Evolutionary conservation across 805 yeast species (phyloP), one percentile per base, ranked within the genome.

Genomic region (Saccharomycopsis olivae): DNA sequence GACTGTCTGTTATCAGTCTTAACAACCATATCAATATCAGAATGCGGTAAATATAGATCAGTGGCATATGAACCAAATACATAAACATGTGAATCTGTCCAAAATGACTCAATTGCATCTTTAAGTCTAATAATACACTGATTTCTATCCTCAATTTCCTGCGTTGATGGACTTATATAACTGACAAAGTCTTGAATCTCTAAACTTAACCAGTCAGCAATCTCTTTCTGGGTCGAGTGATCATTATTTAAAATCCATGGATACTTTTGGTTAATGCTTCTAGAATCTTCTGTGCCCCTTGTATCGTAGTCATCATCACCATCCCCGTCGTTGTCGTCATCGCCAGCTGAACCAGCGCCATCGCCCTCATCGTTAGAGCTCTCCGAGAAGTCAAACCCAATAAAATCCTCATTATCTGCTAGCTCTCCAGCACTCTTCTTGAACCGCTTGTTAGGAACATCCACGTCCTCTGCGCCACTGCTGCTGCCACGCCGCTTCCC

Each of bases 11-110:
- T 59, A 14, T 66, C 59, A 17, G 94, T 80, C 3, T 78, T 65
- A 18, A 89, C 72, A 33, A 88, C 96, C 77, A 92, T 78, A 58
- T 89, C 98, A 24, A 89, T 86, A 65, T 89, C 98, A 0, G 96
- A 85, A 2, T 95, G 95, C 0, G 97, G 97, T 14, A 89, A 65
- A 54, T 87, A 89, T 46, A 89, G 62, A 54, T 88, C 96, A 0
- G 96, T 88, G 0, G 97, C 95, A 57, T 74, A 83, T 0, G 96
- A 88, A 0, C 98, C 98, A 64, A 92, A 89, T 5, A 88, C 94
- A 47, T 78, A 78, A 3, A 82, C 73, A 41, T 78, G 81, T 13
- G 89, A 76, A 46, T 75, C 82, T 1, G 77, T 76, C 96, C 96
- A 89, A 39, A 78, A 61, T 2, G 59, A 54, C 4, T 64, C 59